Evolutionary conservation across 306 rosid species (phyloP).

Genomic region (Pterocarpus santalinus): DNA sequence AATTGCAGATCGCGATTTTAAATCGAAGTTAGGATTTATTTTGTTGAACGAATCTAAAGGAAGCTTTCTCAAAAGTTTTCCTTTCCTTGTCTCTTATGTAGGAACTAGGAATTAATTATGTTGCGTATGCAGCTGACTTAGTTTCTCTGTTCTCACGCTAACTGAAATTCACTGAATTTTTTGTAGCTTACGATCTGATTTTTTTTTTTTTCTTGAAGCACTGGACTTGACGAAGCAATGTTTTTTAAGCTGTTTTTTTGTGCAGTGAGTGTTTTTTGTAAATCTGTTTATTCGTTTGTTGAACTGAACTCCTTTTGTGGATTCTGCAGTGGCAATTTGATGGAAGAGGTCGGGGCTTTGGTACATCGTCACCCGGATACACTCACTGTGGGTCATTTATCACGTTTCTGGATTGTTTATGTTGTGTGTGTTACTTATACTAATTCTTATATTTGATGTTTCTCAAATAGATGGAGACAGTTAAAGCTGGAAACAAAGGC

Average conservation of each 20-base stretch:
- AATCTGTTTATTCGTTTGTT: constrained; percentile 38
- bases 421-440: constrained; percentile 22
- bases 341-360: constrained; percentile 77
- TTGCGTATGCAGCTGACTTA: background rate
- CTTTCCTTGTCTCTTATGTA: background rate
- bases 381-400: constrained; percentile 68
- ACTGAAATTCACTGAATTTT: constrained; percentile 19
- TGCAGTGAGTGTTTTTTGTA: constrained; percentile 3
- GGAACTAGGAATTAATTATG: background rate
- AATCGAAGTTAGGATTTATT: constrained; percentile 37
- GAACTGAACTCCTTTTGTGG: constrained; percentile 39
- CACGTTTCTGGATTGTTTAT: constrained; percentile 30
- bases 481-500: constrained; percentile 76
- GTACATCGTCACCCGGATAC: constrained; percentile 86
- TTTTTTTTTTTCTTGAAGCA: constrained; percentile 20
- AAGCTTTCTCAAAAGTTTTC: background rate
- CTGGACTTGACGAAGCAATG: constrained; percentile 8
- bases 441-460: constrained; percentile 38
- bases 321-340: constrained; percentile 76
- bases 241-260: constrained; percentile 27
- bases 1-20: constrained; percentile 26
- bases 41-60: constrained; percentile 31
- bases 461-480: constrained; percentile 69
- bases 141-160: constrained; percentile 20
- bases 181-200: background rate